These are phyloP conservation scores for Xylaria curta DNA, from an alignment of 495 filamentous ascomycete genomes.

Conservation along the genomic window DNA sequence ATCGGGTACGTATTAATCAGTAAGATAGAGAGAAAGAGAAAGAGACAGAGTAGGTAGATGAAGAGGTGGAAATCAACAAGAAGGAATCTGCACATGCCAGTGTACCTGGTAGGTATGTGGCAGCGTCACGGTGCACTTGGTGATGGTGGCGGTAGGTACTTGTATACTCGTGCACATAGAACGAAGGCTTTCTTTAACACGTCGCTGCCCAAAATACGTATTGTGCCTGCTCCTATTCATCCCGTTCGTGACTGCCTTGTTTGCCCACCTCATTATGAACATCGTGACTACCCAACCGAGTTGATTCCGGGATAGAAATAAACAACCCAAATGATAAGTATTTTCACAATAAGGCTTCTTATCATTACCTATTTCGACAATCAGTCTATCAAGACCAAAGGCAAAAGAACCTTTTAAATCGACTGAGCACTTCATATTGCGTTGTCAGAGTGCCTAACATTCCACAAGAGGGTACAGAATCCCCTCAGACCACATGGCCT, in stretches of 20 bases:
- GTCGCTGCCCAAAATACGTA: neutral
- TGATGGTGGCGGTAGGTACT: neutral
- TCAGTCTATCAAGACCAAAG: neutral
- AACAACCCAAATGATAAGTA: neutral
- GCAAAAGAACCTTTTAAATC: neutral
- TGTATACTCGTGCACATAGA: neutral
- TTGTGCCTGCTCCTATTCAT: constrained; percentile 9
- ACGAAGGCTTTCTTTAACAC: neutral
- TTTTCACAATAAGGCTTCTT: neutral
- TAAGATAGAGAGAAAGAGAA: neutral
- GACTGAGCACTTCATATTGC: neutral
- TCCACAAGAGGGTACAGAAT: constrained; percentile 4
- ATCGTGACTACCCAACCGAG: neutral
- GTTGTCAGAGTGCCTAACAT: neutral
- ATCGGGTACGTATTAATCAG: neutral
- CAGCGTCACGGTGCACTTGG: neutral
- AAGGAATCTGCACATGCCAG: neutral
- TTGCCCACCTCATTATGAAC: neutral
- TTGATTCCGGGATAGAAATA: neutral
- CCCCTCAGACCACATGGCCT: neutral
- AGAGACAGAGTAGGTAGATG: neutral
- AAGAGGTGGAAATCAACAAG: neutral
- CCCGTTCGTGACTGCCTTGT: neutral
- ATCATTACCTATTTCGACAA: neutral
- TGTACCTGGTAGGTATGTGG: neutral